Evolutionary conservation across 2,329 filamentous ascomycete species (phyloP), one percentile per base, ranked within the genome.

Genomic region (Elsinoe ampelina): DNA sequence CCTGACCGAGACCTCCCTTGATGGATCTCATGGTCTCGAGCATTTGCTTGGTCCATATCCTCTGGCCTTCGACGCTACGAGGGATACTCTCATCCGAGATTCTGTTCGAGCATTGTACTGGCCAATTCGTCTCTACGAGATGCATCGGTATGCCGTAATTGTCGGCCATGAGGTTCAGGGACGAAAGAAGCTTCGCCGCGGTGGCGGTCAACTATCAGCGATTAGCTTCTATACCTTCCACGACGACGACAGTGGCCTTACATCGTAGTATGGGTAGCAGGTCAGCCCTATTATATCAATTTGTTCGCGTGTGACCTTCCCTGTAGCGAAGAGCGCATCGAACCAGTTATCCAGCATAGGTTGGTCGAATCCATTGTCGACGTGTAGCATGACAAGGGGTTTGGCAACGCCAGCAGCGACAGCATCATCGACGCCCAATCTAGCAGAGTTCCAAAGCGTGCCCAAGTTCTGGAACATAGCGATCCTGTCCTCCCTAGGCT

Each of bases 311-410:
- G 61, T 58, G 11, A 69, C 67, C 15, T 62, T 64, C 7, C 66
- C 67, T 7, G 64, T 68, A 2, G 60, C 65, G 1, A 62, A 63
- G 30, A 70, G 48, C n/a, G 63, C 61, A n/a, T 57, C 59, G 55
- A 68, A 70, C 68, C 68, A 70, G 3, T 64, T 60, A 13, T 62
- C 39, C 50, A 69, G 66, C 19, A 66, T 26, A 0, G 64, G 64
- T n/a, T 65, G 30, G 57, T 70, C 62, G 57, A 63, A 70, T 13
- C 68, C 67, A 51, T 70, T 65, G 56, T 70, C 66, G 19, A 70
- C 65, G 39, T 70, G 67, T 36, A 70, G 68, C 68, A 70, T 69
- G 54, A 68, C 62, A 13, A 64, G 57, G 6, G 68, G 68, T 48
- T 64, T 64, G 15, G 60, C 54, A 5, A 67, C 65, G 5, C 69